Evolutionary conservation across 768 basidiomycete genomes (phyloP).

Genomic region (Mycena albidolilacea): DNA sequence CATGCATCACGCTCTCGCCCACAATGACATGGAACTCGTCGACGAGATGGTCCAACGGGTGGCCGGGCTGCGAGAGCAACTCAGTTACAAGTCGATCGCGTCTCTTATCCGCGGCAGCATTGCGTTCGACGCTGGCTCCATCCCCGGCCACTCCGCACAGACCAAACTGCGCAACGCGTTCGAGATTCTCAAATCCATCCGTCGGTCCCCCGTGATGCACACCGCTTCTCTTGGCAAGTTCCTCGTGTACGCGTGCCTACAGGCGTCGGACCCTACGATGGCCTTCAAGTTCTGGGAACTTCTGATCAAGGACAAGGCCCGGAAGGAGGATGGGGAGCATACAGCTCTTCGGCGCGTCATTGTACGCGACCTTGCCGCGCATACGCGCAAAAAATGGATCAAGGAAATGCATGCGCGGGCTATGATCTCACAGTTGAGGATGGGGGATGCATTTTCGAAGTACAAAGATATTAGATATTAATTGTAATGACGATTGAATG

Average conservation of each 20-base stretch:
- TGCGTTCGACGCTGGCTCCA: conserved; percentile 32
- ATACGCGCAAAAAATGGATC: conserved; percentile 37
- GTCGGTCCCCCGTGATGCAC: conserved; percentile 52
- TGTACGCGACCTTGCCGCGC: conserved; percentile 47
- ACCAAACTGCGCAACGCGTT: conserved; percentile 59
- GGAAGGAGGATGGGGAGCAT: conserved; percentile 67
- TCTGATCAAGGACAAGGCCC: conserved; percentile 59
- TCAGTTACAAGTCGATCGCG: conserved; percentile 66
- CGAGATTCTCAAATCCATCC: conserved; percentile 57
- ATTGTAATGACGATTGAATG: conserved; percentile 2
- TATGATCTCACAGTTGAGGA: conserved; percentile 52
- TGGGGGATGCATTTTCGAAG: not conserved
- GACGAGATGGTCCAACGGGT: conserved; percentile 58
- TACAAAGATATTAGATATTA: not conserved
- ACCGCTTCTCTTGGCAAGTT: conserved; percentile 66
- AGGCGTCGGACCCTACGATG: conserved; percentile 61
- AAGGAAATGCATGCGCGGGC: conserved; percentile 35
- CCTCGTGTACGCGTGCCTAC: conserved; percentile 66
- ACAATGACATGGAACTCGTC: conserved; percentile 62
- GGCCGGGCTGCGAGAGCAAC: conserved; percentile 49
- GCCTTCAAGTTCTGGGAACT: conserved; percentile 75
- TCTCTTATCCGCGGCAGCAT: conserved; percentile 63
- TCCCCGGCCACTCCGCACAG: conserved; percentile 42
- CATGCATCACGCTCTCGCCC: conserved; percentile 68
- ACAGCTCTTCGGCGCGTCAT: conserved; percentile 59